A percentile compares a stretch with the other conserved stretches of the same genome.
These are phyloP conservation scores for Agaricus subrufescens DNA, from an alignment of 768 basidiomycete species.

Conservation along the genomic window DNA sequence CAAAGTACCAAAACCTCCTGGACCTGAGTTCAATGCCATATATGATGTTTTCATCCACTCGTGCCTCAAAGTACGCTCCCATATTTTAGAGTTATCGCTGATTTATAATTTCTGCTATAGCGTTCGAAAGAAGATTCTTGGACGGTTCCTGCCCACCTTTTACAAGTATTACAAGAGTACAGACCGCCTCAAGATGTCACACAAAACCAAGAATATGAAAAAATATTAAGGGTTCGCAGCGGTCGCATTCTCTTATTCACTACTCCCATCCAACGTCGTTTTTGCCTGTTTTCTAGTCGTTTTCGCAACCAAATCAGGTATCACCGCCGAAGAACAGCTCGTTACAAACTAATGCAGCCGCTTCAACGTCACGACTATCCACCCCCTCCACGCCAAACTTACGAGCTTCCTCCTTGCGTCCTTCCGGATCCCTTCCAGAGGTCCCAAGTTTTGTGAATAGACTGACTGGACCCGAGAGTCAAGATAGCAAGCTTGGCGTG, in stretches of 20 bases:
- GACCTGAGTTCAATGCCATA: slow-evolving; percentile 21
- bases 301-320: background rate
- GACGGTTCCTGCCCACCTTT: slow-evolving; percentile 36
- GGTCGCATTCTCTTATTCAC: slow-evolving; percentile 26
- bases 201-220: slow-evolving; percentile 26
- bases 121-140: slow-evolving; percentile 37
- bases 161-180: slow-evolving; percentile 27
- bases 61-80: slow-evolving; percentile 32
- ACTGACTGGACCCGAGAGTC: background rate
- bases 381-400: background rate
- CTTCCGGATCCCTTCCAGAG: background rate
- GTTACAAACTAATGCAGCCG: background rate
- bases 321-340: background rate
- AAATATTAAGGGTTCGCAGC: slow-evolving; percentile 55
- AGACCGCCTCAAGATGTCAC: slow-evolving; percentile 19
- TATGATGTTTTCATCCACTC: slow-evolving; percentile 39
- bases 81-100: background rate
- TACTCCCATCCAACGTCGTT: slow-evolving; percentile 7
- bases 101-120: slow-evolving; percentile 22
- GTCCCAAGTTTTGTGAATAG: background rate
- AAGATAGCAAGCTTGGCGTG: background rate
- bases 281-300: slow-evolving; percentile 8
- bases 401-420: background rate
- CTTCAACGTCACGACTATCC: background rate
- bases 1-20: background rate